Evolutionary conservation across 2,329 filamentous ascomycete genomes (phyloP).

Genomic region (Dactylellina drechsleri): DNA sequence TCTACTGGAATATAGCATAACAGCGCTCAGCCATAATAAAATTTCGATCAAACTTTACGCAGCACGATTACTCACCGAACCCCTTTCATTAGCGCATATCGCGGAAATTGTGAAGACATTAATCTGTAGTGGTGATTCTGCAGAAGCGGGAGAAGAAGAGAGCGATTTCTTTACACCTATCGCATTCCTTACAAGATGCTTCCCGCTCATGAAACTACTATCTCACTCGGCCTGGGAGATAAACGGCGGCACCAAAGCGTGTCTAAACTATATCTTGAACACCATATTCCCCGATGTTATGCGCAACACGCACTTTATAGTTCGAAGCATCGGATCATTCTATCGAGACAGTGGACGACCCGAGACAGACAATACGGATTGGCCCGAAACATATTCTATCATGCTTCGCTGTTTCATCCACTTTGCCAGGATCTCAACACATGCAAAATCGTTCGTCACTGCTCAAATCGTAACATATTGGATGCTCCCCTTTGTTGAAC

Average conservation of each 20-base stretch:
- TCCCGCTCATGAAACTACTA: slow-evolving; percentile 30
- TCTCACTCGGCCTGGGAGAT: slow-evolving; percentile 9
- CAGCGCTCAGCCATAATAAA: slow-evolving; percentile 26
- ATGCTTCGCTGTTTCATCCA: slow-evolving; percentile 24
- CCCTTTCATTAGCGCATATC: slow-evolving; percentile 19
- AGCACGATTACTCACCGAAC: slow-evolving; percentile 25
- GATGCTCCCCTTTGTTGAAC: slow-evolving; percentile 38
- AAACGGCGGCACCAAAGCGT: background rate
- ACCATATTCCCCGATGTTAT: background rate
- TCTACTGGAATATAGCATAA: slow-evolving; percentile 25
- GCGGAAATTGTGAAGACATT: slow-evolving; percentile 14
- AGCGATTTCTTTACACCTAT: slow-evolving; percentile 2
- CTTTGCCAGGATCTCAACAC: slow-evolving; percentile 16
- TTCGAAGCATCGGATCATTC: slow-evolving; percentile 27
- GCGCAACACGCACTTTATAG: slow-evolving; percentile 17
- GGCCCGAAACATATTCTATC: slow-evolving; percentile 6
- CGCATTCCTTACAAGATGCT: slow-evolving; percentile 28
- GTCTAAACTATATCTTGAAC: slow-evolving; percentile 14
- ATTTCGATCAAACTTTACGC: slow-evolving; percentile 24
- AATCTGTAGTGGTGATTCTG: background rate
- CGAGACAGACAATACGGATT: background rate
- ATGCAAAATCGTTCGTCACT: background rate
- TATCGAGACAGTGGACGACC: background rate
- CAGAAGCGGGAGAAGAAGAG: slow-evolving; percentile 6
- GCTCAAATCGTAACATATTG: slow-evolving; percentile 19